Evolutionary conservation across 495 filamentous ascomycete genomes (phyloP).

Genomic region (Tuber brumale): DNA sequence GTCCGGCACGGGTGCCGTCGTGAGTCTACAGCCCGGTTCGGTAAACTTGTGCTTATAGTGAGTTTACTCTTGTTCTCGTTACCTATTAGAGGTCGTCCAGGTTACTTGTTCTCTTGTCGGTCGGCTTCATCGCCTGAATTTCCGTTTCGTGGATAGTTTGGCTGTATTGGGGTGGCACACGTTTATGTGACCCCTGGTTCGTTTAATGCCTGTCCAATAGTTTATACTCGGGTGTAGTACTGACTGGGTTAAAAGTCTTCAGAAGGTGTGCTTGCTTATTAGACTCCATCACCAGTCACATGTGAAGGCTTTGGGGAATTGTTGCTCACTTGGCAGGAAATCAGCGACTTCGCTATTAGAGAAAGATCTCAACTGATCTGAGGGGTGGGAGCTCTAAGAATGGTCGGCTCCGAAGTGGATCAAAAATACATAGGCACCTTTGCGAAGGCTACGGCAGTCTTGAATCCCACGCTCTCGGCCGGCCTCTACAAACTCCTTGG

Average conservation of each 20-base stretch:
- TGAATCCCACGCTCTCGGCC: slow-evolving; percentile 64
- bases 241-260: neutral
- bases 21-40: neutral
- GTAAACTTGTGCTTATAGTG: neutral
- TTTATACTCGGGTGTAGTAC: neutral
- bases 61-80: neutral
- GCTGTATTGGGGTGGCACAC: neutral
- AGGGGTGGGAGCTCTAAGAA: slow-evolving; percentile 41
- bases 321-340: neutral
- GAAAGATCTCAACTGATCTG: neutral
- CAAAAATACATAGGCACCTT: slow-evolving; percentile 90
- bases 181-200: neutral
- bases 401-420: slow-evolving; percentile 95
- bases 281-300: neutral
- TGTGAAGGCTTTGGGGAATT: neutral
- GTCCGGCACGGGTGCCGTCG: neutral
- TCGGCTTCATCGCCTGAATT: neutral
- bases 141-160: neutral
- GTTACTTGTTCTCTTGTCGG: neutral
- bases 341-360: neutral
- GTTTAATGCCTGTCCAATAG: neutral
- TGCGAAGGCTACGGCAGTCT: slow-evolving; percentile 63
- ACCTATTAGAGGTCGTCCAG: neutral
- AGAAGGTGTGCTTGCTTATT: neutral
- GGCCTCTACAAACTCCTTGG: slow-evolving; percentile 87